Evolutionary conservation across 2,329 filamentous ascomycete species (phyloP).

Genomic region (Coniochaeta ligniaria): DNA sequence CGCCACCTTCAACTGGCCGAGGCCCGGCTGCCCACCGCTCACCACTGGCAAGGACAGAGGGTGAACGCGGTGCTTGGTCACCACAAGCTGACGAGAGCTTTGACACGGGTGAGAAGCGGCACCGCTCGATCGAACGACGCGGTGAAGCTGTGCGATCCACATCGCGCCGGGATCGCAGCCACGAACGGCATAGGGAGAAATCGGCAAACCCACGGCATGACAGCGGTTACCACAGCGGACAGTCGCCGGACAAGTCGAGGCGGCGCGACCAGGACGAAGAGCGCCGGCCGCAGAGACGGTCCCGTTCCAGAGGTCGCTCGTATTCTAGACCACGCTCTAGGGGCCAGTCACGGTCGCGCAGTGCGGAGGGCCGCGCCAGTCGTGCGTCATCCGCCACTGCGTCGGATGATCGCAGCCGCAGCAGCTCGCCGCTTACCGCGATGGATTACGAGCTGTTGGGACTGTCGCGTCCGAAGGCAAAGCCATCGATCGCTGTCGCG

Average conservation of each 20-base stretch:
- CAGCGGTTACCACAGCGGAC: constrained; percentile 19
- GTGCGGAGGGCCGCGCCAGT: neutral
- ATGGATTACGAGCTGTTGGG: constrained; percentile 1
- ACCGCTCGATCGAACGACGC: neutral
- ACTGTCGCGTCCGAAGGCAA: neutral
- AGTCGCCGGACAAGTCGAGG: constrained; percentile 11
- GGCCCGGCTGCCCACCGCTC: neutral
- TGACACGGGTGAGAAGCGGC: neutral
- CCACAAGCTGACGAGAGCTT: constrained; percentile 14
- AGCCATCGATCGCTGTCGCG: neutral
- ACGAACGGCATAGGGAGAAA: neutral
- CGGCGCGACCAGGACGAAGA: neutral
- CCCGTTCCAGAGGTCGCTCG: constrained; percentile 1
- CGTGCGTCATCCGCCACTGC: neutral
- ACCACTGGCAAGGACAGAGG: neutral
- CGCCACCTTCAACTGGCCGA: neutral
- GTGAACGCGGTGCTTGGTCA: constrained; percentile 12
- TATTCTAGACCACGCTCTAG: neutral
- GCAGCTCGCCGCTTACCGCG: constrained; percentile 1
- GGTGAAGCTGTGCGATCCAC: neutral
- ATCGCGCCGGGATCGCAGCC: neutral
- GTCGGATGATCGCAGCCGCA: neutral
- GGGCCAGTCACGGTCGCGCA: neutral
- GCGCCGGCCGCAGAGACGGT: neutral
- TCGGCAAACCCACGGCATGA: constrained; percentile 13